Base-by-base conservation (phyloP, 2,329 filamentous ascomycete species). In the Aspergillus novoparasiticus region DNA sequence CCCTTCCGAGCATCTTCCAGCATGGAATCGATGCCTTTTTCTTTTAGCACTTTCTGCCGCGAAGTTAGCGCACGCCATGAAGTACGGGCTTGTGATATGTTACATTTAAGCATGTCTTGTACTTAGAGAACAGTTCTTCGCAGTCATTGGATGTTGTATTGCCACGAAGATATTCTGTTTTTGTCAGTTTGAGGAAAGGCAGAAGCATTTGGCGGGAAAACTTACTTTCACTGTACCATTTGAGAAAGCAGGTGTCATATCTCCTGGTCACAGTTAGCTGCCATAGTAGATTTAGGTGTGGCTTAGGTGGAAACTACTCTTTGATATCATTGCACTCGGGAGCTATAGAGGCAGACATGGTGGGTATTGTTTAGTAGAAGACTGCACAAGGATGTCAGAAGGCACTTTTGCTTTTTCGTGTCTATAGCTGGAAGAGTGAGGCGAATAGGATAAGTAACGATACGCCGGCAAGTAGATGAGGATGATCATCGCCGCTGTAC, bases 151-250 rank as follows among this genome's bases (percentile, higher is more conserved):
- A 89, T 46, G 89, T 90, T 48, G 93, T 90, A 63, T 90, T 90
- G 21, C 94, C 94, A 70, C 93, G 87, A 23, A 99, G 87, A 74
- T 97, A 99, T 79, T 97, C 95, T 95, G 68, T 59, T 36, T 41
- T 55, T 19, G 60, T 68, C 57, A 71, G 70, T 58, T 51, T 30
- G 2, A 58, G 46, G 16, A 48, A 21, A 50, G 10, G 12, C 19
- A 45, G 21, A 5, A 58, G 61, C 63, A 58, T 28, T 9, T 51
- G 2, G 8, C 50, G 58, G 28, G 32, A 23, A 57, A 59, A 30
- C 68, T 34, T 84, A 97, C 95, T 98, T 81, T 99, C 95, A 76
- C 94, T 97, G 79, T 99, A 99, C 95, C 95, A 99, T 81, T 97
- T 98, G 68, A 99, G 83, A 77, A 99, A 99, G 81, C 95, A 99